Evolutionary conservation across 2,329 filamentous ascomycete genomes (phyloP), one percentile per base, ranked within the genome.

Genomic region (Colletotrichum sansevieriae): DNA sequence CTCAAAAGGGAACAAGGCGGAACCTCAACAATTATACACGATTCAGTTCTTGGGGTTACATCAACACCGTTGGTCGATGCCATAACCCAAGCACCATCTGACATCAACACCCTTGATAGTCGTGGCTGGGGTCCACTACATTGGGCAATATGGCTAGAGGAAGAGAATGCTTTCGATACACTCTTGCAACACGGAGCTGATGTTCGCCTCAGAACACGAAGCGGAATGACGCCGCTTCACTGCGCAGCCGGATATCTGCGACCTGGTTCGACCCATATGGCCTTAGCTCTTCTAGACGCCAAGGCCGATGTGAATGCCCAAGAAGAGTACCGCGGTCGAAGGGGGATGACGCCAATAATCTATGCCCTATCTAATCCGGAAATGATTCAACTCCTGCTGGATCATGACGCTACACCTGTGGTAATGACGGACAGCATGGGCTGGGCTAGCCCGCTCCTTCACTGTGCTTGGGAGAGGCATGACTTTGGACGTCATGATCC

Each of bases 201-300:
- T n/a, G n/a, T 43, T 8, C 12, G 47, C n/a, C 39, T 47, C 22
- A 29, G 12, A 22, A 62, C 63, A 18, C 33, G 47, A 20, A 43
- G 29, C 5, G 57, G 57, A n/a, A 55, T 37, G 39, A 54, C 57
- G 47, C 57, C 63, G 25, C 56, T 65, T 15, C 63, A 62, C 51
- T 62, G 22, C 20, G 63, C 63, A 15, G 63, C 47, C 8, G 11
- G 25, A 18, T 62, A 62, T 11, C 47, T 62, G 35, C 47, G 15
- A 18, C 29, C 39, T 6, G 57, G 57, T 9, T 62, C 57, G 6
- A 41, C 37, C 12, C 54, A n/a, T 12, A 62, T 62, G 25, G 58
- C 63, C 10, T 22, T 18, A 13, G 39, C 57, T 20, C 39, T 65
- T 25, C 25, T 25, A 25, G 3, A 25, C 25, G 25, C 25, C 25